A percentile compares a stretch with the other conserved stretches of the same genome.
Evolutionary conservation across 768 basidiomycete species (phyloP).

Genomic region (Artomyces pyxidatus): DNA sequence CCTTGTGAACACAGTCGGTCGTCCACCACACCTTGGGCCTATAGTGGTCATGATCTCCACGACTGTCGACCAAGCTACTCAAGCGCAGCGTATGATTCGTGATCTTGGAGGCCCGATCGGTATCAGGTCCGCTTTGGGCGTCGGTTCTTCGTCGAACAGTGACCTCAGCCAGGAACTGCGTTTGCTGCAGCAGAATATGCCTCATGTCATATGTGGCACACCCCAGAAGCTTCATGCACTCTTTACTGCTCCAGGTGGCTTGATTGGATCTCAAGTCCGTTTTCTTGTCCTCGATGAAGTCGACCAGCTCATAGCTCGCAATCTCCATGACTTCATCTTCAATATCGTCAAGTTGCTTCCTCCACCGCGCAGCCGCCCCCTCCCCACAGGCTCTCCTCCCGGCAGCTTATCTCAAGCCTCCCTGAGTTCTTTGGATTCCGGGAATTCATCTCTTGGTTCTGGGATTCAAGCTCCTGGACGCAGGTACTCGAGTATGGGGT

Average conservation of each 20-base stretch:
- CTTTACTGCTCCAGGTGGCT: conserved; percentile 72
- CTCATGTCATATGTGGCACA: conserved; percentile 94
- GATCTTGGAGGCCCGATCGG: conserved; percentile 92
- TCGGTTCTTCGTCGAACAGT: conserved; percentile 60
- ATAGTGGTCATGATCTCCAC: conserved; percentile 93
- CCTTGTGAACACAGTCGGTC: conserved; percentile 50
- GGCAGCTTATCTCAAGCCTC: conserved; percentile 17
- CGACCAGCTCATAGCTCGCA: conserved; percentile 95
- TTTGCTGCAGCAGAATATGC: conserved; percentile 82
- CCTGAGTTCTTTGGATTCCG: conserved; percentile 10
- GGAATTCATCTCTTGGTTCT: conserved; percentile 15
- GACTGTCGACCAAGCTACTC: conserved; percentile 97
- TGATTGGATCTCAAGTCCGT: conserved; percentile 77
- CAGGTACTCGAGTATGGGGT: conserved; percentile 49
- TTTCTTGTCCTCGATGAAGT: conserved; percentile 97
- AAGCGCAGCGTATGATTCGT: conserved; percentile 91
- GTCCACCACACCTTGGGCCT: conserved; percentile 65
- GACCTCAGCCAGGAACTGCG: conserved; percentile 71
- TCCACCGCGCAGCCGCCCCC: conserved; percentile 65
- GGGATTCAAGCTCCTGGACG: conserved; percentile 34
- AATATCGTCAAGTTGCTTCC: conserved; percentile 90
- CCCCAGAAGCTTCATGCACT: conserved; percentile 94
- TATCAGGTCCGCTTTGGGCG: conserved; percentile 81
- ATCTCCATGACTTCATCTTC: conserved; percentile 91
- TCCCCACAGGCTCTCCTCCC: conserved; percentile 36